Evolutionary conservation across 1,284 basidiomycete species (phyloP).

Genomic region (Mycosarcoma maydis): DNA sequence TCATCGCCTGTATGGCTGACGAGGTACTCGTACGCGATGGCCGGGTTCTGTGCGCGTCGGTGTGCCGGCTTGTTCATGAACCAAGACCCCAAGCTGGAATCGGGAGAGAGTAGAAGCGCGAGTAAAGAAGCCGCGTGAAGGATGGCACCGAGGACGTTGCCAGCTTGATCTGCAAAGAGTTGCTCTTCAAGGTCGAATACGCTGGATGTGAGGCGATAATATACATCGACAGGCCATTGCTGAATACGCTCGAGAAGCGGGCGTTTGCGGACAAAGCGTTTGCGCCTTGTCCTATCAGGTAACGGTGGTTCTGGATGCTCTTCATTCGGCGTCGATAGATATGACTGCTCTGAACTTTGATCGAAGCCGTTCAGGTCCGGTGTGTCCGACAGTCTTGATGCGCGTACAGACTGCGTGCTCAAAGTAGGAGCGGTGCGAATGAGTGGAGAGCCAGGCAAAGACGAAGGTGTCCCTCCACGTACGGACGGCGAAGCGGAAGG

Average conservation of each 20-base stretch:
- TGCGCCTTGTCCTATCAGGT: constrained; percentile 2
- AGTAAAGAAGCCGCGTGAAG: constrained; percentile 39
- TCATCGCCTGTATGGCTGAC: constrained; percentile 43
- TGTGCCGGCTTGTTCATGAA: constrained; percentile 40
- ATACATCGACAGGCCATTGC: constrained; percentile 38
- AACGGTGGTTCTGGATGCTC: neutral
- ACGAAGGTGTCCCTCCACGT: constrained; percentile 18
- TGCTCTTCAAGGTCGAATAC: constrained; percentile 40
- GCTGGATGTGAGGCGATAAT: constrained; percentile 22
- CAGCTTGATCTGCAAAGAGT: constrained; percentile 38
- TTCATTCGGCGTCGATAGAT: neutral
- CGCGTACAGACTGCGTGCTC: constrained; percentile 1
- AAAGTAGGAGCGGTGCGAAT: constrained; percentile 10
- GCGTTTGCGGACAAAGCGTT: constrained; percentile 30
- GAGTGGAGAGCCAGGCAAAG: constrained; percentile 17
- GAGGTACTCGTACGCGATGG: constrained; percentile 46
- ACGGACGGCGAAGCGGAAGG: constrained; percentile 14
- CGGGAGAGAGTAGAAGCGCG: constrained; percentile 41
- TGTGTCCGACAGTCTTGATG: constrained; percentile 7
- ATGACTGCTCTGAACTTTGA: neutral
- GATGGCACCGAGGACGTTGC: constrained; percentile 36
- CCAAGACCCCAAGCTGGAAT: constrained; percentile 36
- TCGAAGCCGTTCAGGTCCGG: neutral
- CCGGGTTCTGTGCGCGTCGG: constrained; percentile 39
- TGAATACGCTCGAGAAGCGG: constrained; percentile 34